Base-by-base conservation (phyloP, 2,329 filamentous ascomycete species). In the Neonectria sp. region DNA sequence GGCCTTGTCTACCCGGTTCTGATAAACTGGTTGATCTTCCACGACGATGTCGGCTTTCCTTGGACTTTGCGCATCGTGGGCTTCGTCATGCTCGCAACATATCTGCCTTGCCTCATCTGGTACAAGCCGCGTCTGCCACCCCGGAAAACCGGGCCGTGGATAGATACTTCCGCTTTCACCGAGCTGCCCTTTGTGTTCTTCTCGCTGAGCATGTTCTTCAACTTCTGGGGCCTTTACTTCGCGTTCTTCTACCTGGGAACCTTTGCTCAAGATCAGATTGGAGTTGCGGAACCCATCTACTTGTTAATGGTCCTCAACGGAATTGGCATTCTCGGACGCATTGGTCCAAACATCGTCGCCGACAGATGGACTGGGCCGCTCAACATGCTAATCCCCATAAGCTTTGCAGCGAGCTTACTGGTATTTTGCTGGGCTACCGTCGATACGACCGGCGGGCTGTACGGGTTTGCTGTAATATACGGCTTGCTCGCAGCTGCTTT, bases 41-140 rank as follows among this genome's bases (percentile, higher is more conserved):
- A 85, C 65, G 74, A 76, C 15, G 71, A 72, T 4, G 74, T 89
- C 15, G 88, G 88, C 1, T 90, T 89, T 65, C 80, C 81, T 15
- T 90, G 88, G 89, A 84, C 88, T 0, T 79, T 85, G 3, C 79
- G 86, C 2, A 77, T 82, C 13, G 82, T 87, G 61, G 86, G 80
- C 1, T 85, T 88, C 65, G 76, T 86, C 4, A 81, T 85, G 63
- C 71, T 81, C 27, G 75, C 62, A 0, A 88, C 84, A 0, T 77
- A 85, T 6, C 35, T 78, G 0, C 77, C 80, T 1, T 79, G 76
- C 3, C 69, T 84, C 2, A 59, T 81, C 2, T 80, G 84, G 55
- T 78, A 83, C 67, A 81, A 78, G 46, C 80, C 84, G 0, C 74
- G 81, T 2, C 70, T 88, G 3, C 81, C 81, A 12, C 82, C 79